Evolutionary conservation across 352 stramenopile species (phyloP), one percentile per base, ranked within the genome.

Genomic region (Phytophthora colocasiae): DNA sequence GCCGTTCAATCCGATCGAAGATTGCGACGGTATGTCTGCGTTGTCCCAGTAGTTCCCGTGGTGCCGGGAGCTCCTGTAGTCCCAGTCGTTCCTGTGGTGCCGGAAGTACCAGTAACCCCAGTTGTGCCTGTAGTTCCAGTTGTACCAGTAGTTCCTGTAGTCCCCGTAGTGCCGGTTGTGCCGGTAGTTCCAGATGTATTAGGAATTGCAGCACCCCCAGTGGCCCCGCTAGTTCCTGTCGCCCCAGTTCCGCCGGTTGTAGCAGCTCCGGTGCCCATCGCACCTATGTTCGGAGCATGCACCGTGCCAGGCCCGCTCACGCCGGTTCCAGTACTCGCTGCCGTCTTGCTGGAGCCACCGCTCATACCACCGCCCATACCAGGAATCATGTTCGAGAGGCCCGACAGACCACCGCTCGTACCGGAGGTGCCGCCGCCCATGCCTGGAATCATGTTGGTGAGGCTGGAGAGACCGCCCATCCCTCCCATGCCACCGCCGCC

Each of bases 381-480:
- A 31, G 43, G 43, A 15, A 48, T 48, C 43, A 31, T 48, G 22
- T 17, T 31, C 7, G 19, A 15, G 19, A 48, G 24, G 11, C 44
- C 24, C 9, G 44, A 50, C 22, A 50, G 24, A 50, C 44, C 24
- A 7, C 44, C 44, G n/a, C 44, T 34, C 9, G 44, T 50, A 10
- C 24, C 9, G 24, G 44, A 50, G 44, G 44, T 50, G 44, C 44
- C 44, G 1, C 44, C 44, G 4, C 44, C 22, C 22, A 34, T 50
- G 44, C 22, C 44, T 40, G 47, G 47, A 27, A 55, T 55, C 47
- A 55, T 55, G 29, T 29, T 55, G 29, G 47, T 39, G 19, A 52
- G 17, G 12, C 46, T 39, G 4, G 46, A 54, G 29, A 55, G 47
- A 44, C 47, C 47, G 17, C 31, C 31, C 11, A 31, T 31, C 6